Evolutionary conservation across 169 alveolate species (phyloP), one percentile per base, ranked within the genome.

Genomic region (Plasmodium cynomolgi): DNA sequence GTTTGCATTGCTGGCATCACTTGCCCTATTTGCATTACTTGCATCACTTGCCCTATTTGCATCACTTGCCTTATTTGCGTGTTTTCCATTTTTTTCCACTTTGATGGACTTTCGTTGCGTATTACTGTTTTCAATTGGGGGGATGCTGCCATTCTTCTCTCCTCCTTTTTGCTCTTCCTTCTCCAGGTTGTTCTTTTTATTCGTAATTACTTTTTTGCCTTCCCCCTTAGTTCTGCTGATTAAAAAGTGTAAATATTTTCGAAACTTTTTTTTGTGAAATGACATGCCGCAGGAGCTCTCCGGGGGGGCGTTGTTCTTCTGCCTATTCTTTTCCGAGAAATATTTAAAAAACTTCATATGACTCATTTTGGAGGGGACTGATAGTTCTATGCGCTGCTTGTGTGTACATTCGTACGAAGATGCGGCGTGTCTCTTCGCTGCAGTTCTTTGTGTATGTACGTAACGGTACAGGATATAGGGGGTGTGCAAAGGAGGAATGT

Each of bases 311-410:
- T 20, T 47, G 62, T 44, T 85, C 34, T 85, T 85, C 50, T 85
- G 85, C 41, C 84, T 44, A 85, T 41, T 73, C 62, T 33, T 73
- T 73, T 85, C 93, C 39, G 93, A 85, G 47, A 85, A 85, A 85
- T 74, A 85, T 74, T 73, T 85, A 44, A 85, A 85, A 85, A 85
- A 39, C 29, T 85, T 85, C 23, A 85, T 29, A 8, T 75, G 93
- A 23, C 33, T 86, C 93, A 86, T 86, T 23, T 84, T 41, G 11
- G 33, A 37, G 56, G 39, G 44, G 71, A 31, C 2, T 4, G 39
- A n/a, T 58, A 0, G 1, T 13, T 31, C 41, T 58, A 34, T 15
- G 74, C 37, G 3, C 4, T 56, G 44, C 29, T 20, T 39, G 31
- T 71, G 54, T 41, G 33, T 72, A 41, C 26, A 26, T 73, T 73